These are phyloP conservation scores for Candida chauliodis DNA, from an alignment of 805 yeast genomes.

Conservation along the genomic window DNA sequence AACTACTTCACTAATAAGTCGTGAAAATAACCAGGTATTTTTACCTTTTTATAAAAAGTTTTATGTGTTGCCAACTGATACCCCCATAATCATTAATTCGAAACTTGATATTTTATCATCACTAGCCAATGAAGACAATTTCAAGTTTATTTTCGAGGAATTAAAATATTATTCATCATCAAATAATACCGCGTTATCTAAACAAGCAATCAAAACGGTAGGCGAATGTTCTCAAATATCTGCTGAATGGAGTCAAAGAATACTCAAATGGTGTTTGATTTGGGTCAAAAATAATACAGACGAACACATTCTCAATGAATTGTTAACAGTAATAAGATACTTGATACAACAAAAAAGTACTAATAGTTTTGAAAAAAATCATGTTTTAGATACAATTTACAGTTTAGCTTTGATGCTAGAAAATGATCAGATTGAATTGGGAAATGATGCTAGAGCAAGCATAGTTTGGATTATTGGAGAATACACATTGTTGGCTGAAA, in stretches of 20 bases:
- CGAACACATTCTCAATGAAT: slow-evolving; percentile 51
- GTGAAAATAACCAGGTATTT: slow-evolving; percentile 30
- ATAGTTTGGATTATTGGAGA: slow-evolving; percentile 93
- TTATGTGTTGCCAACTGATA: slow-evolving; percentile 56
- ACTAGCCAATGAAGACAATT: slow-evolving; percentile 52
- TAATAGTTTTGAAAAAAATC: slow-evolving; percentile 14
- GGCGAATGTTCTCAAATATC: slow-evolving; percentile 54
- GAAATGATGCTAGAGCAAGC: slow-evolving; percentile 65
- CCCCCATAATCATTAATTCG: slow-evolving; percentile 35
- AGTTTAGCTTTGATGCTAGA: slow-evolving; percentile 37
- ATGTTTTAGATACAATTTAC: slow-evolving; percentile 52
- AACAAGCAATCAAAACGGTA: slow-evolving; percentile 56
- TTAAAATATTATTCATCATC: slow-evolving; percentile 48
- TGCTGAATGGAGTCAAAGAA: slow-evolving; percentile 46
- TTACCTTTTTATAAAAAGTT: slow-evolving; percentile 42
- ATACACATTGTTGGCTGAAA: slow-evolving; percentile 41
- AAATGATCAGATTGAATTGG: slow-evolving; percentile 19
- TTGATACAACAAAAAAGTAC: slow-evolving; percentile 57
- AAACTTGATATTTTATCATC: slow-evolving; percentile 63
- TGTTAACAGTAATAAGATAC: slow-evolving; percentile 68
- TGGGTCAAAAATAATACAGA: slow-evolving; percentile 34
- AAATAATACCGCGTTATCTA: slow-evolving; percentile 19
- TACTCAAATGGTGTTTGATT: slow-evolving; percentile 62
- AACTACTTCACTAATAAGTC: slow-evolving; percentile 39
- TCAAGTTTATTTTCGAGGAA: slow-evolving; percentile 53